Conservation (phyloP, 2,329 filamentous ascomycete genomes). For the Aaosphaeria arxii region DNA sequence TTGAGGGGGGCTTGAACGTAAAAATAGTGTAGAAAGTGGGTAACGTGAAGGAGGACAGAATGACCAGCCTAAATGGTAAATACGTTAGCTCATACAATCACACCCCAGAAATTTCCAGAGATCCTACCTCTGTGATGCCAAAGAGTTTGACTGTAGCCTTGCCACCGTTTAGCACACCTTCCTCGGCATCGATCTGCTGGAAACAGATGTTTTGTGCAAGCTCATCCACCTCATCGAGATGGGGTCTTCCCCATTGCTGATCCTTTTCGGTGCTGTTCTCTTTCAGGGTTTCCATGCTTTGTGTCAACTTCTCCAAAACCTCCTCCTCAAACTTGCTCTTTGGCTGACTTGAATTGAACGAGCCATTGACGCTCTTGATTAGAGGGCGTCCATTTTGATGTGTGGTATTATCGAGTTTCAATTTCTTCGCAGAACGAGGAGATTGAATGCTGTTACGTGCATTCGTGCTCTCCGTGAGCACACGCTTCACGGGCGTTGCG, state of each 20-base stretch:
- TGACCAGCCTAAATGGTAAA: constrained; percentile 60
- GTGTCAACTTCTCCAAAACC: constrained; percentile 91
- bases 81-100: not conserved
- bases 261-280: constrained; percentile 87
- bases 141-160: constrained; percentile 84
- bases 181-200: constrained; percentile 93
- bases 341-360: constrained; percentile 64
- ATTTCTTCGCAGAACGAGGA: constrained; percentile 68
- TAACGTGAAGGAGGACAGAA: constrained; percentile 92
- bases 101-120: not conserved
- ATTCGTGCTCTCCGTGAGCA: constrained; percentile 45
- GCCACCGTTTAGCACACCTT: constrained; percentile 77
- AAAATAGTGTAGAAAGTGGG: constrained; percentile 92
- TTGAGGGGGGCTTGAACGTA: constrained; percentile 84
- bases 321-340: constrained; percentile 94
- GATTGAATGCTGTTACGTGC: constrained; percentile 44
- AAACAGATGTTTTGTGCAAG: constrained; percentile 73
- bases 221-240: constrained; percentile 60
- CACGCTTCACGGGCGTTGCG: constrained; percentile 44
- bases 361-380: constrained; percentile 60
- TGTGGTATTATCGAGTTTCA: constrained; percentile 68
- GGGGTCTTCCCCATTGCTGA: constrained; percentile 79
- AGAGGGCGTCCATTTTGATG: constrained; percentile 60
- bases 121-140: constrained; percentile 74
- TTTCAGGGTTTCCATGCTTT: constrained; percentile 85